These are phyloP conservation scores for Bipolaris victoriae DNA, from an alignment of 2,329 filamentous ascomycete species.

Conservation along the genomic window DNA sequence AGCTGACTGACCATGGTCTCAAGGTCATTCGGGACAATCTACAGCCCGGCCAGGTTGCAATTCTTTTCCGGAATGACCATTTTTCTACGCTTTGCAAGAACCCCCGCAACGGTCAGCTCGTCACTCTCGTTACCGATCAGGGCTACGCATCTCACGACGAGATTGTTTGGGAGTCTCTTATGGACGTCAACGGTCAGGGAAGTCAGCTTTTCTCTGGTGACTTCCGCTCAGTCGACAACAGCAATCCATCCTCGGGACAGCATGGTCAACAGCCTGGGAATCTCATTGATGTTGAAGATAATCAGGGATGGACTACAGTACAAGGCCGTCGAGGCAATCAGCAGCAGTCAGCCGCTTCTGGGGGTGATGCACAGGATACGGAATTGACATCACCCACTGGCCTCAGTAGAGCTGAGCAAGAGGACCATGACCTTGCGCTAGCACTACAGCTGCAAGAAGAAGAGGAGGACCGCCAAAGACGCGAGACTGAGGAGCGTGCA, in stretches of 20 bases:
- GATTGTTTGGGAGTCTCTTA: conserved; percentile 93
- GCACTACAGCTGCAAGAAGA: conserved; percentile 94
- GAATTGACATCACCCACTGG: conserved; percentile 33
- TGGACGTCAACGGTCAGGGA: conserved; percentile 82
- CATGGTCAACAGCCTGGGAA: conserved; percentile 41
- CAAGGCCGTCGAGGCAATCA: conserved; percentile 46
- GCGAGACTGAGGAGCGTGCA: conserved; percentile 63
- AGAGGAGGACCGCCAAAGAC: conserved; percentile 79
- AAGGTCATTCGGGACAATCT: conserved; percentile 74
- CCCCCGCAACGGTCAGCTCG: conserved; percentile 73
- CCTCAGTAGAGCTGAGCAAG: conserved; percentile 70
- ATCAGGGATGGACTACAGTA: conserved; percentile 64
- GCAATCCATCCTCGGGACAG: conserved; percentile 25
- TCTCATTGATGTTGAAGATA: conserved; percentile 40
- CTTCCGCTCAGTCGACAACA: conserved; percentile 80
- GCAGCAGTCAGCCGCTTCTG: conserved; percentile 17
- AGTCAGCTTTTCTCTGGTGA: conserved; percentile 89
- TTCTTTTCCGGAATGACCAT: conserved; percentile 95
- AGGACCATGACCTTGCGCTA: conserved; percentile 81
- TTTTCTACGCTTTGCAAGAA: conserved; percentile 95
- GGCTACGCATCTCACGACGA: conserved; percentile 88
- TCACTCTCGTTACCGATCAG: conserved; percentile 89
- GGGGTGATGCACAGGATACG: conserved; percentile 20
- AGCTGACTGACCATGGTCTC: conserved; percentile 83
- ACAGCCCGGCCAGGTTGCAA: conserved; percentile 79